Base-by-base conservation (phyloP, 2,329 filamentous ascomycete genomes). In the Ceratocystis papillata region DNA sequence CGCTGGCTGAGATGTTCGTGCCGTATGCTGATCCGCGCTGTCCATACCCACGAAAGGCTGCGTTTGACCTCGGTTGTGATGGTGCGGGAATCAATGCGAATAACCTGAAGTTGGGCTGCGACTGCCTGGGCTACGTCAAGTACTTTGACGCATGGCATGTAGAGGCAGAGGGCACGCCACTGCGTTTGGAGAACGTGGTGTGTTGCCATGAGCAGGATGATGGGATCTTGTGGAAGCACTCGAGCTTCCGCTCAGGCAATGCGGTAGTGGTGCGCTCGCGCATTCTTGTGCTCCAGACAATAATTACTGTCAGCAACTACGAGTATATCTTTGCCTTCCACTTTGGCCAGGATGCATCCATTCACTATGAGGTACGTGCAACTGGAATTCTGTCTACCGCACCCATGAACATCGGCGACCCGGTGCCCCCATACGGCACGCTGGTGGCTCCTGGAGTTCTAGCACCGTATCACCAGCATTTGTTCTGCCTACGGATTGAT, bases 11-110 rank as follows among this genome's bases (percentile, higher is more conserved):
- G 71, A 89, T 89, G 87, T 81, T 83, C 17, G 84, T 88, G 0
- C 84, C 85, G 0, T 89, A 89, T 67, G 84, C 79, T 0, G 86
- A 88, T 69, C 83, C 83, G 1, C 79, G 85, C 5, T 74, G 78
- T 1, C 85, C 85, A 0, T 88, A 83, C 71, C 83, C 84, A 20
- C 79, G 85, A 25, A 89, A 89, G 72, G 81, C 83, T 17, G 87
- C 86, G 0, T 89, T 89, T 69, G 87, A 89, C 70, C 82, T 88
- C 67, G 87, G 87, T 1, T 84, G 88, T 66, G 84, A 82, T 30
- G 86, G 85, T 10, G 81, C 82, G 3, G 86, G 86, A 0, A 79
- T 83, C 69, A 83, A 79, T 62, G 83, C 85, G 22, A 89, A 89
- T 73, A 87, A 87, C 67, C 77, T 89, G 1, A 76, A 77, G 1